phyloP scores from a whole-genome alignment of 2,329 filamentous ascomycete species.

The Sarocladium oryzae region DNA sequence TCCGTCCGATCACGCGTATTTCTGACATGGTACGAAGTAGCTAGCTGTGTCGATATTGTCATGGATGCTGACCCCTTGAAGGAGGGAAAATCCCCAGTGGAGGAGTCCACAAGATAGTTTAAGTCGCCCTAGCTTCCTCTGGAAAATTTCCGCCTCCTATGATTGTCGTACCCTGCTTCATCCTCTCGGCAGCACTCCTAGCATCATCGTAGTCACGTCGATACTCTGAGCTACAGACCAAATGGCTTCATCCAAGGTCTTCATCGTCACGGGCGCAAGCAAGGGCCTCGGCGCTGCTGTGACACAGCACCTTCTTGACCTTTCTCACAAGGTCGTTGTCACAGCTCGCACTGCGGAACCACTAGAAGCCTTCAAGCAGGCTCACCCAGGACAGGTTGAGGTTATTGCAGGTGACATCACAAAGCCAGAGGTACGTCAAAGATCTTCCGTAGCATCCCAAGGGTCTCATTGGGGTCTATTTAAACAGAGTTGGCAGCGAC shows the following conservation, averaged over 20 bases:
- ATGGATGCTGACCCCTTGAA: too few species aligned
- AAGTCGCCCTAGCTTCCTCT: background rate
- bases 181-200: too few species aligned
- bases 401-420: conserved; percentile 50
- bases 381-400: conserved; percentile 47
- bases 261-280: conserved; percentile 63
- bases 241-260: conserved; percentile 43
- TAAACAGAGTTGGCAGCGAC: too few species aligned
- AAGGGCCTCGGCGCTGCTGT: conserved; percentile 56
- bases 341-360: conserved; percentile 47
- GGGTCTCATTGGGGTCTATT: background rate
- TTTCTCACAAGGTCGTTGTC: conserved; percentile 52
- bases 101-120: too few species aligned
- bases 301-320: conserved; percentile 42
- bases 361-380: conserved; percentile 43
- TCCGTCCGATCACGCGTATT: too few species aligned
- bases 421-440: conserved; percentile 39
- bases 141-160: conserved; percentile 3
- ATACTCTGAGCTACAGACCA: background rate
- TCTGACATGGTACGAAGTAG: too few species aligned
- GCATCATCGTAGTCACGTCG: too few species aligned
- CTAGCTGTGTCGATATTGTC: too few species aligned
- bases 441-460: too few species aligned
- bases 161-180: too few species aligned
- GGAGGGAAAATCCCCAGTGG: too few species aligned